phyloP scores from a whole-genome alignment of 1,284 basidiomycete species.

The Agroathelia rolfsii region DNA sequence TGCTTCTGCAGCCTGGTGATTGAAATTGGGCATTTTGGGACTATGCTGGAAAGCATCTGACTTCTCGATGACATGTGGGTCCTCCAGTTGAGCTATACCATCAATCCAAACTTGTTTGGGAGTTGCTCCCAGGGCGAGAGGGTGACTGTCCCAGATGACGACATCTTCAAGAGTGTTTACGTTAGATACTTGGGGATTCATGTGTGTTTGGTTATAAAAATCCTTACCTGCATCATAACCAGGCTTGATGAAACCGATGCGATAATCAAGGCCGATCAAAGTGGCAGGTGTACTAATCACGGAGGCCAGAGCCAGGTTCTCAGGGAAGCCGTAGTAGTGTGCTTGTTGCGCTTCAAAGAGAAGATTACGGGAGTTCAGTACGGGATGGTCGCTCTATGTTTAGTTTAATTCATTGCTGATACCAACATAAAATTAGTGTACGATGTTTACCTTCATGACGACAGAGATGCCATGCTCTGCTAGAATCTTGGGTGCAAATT shows the following conservation, averaged over 20 bases:
- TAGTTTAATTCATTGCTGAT: constrained; percentile 1
- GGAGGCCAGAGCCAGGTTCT: constrained; percentile 54
- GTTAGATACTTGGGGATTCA: constrained; percentile 19
- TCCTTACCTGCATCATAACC: constrained; percentile 40
- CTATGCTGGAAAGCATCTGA: constrained; percentile 33
- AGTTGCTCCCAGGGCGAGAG: constrained; percentile 61
- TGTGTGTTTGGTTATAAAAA: not conserved
- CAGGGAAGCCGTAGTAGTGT: constrained; percentile 62
- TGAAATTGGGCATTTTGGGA: constrained; percentile 52
- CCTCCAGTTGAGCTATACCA: constrained; percentile 49
- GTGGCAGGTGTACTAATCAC: constrained; percentile 75
- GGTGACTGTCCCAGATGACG: constrained; percentile 70
- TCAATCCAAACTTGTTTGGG: constrained; percentile 71
- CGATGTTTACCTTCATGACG: constrained; percentile 58
- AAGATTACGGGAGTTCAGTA: constrained; percentile 70
- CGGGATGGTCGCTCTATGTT: constrained; percentile 60
- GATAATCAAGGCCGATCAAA: constrained; percentile 70
- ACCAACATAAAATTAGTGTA: constrained; percentile 3
- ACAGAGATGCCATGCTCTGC: constrained; percentile 67
- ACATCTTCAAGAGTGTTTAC: constrained; percentile 39
- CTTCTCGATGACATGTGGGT: constrained; percentile 35
- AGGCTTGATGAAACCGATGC: constrained; percentile 64
- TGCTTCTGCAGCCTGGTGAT: constrained; percentile 40
- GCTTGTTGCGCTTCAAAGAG: constrained; percentile 84
- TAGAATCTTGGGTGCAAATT: constrained; percentile 77